Evolutionary conservation across 2,329 filamentous ascomycete species (phyloP).

Genomic region (Trichoderma sp.): DNA sequence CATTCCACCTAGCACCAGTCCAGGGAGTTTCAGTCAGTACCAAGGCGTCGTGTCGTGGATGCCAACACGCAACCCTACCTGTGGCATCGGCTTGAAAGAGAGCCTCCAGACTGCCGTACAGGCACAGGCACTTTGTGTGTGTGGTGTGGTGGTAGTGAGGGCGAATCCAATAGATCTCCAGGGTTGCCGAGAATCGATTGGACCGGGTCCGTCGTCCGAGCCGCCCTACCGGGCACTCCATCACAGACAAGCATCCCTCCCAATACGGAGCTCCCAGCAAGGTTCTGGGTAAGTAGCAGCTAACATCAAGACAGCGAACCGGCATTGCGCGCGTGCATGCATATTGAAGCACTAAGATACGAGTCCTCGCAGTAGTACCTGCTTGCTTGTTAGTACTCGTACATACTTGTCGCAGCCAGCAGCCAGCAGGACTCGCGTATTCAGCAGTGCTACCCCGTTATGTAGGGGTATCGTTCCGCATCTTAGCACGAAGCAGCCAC

Average conservation of each 20-base stretch:
- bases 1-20: background rate
- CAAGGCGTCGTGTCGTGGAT: background rate
- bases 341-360: background rate
- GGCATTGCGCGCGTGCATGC: background rate
- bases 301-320: background rate
- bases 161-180: constrained; percentile 14
- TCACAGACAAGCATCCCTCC: constrained; percentile 7
- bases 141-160: background rate
- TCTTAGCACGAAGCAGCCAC: background rate
- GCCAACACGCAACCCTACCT: background rate
- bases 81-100: background rate
- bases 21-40: background rate
- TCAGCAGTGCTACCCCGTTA: background rate
- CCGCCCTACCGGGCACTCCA: constrained; percentile 17
- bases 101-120: background rate
- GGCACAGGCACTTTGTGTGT: background rate
- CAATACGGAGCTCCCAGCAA: background rate
- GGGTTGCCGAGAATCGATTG: constrained; percentile 18
- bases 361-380: background rate
- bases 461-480: background rate
- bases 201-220: constrained; percentile 14
- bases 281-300: background rate
- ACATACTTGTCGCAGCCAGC: background rate
- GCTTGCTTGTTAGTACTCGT: background rate
- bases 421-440: background rate